Evolutionary conservation across 495 filamentous ascomycete species (phyloP), one percentile per base, ranked within the genome.

Genomic region (Trichoderma gamsii): DNA sequence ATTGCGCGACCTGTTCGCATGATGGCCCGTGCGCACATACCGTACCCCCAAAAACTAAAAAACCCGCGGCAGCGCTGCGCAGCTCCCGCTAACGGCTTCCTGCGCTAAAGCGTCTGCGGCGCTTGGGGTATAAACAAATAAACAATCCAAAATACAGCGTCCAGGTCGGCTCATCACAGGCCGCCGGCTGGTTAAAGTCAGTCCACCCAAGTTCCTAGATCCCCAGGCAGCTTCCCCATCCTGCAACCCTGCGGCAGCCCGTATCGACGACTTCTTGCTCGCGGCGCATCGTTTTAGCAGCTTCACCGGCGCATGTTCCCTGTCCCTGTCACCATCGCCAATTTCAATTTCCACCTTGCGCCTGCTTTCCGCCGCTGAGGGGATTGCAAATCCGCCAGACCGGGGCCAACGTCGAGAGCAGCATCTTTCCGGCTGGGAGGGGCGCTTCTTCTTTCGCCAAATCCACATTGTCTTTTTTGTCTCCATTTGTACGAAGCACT

Each of bases 51-150:
- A 52, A 29, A 29, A 29, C 29, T 29, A 29, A 29, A 4, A 29
- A 52, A 29, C 0, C 25, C 56, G 27, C 56, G 56, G 56, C 16
- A 61, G 23, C 56, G 29, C 25, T 18, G 9, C 25, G 9, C 27
- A 35, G 56, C 56, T 61, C 23, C 16, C 12, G 49, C 49, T 9
- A 38, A 52, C 18, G n/a, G 56, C 56, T 61, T 32, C 56, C 56
- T 61, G 56, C 56, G 56, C 56, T 61, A 61, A 61, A 32, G 56
- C 56, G 56, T 61, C 56, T 61, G 56, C 56, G 27, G 56, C 56
- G 56, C 56, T 61, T 61, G 56, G 56, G 25, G 56, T 49, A 61
- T 61, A 61, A 61, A 61, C 56, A 61, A 61, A 61, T 61, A 61
- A 61, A 61, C 56, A 61, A 35, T 61, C 25, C 8, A 61, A 61